phyloP scores from a whole-genome alignment of 352 stramenopile genomes.

The Phytopythium chamaehyphon region DNA sequence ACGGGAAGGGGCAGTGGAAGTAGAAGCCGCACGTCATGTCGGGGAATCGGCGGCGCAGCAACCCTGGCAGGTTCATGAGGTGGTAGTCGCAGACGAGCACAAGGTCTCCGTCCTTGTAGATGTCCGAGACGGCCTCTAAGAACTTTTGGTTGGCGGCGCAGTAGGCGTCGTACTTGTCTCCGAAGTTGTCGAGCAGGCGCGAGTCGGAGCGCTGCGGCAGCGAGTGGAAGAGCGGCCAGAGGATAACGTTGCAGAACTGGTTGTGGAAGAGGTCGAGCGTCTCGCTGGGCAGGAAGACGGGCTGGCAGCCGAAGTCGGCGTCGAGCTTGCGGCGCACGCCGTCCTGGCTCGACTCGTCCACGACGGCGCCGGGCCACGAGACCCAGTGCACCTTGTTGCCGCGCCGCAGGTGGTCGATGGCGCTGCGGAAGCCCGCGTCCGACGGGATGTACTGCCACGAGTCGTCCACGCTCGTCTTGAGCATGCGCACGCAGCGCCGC shows the following conservation, averaged over 20 bases:
- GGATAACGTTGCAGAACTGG: conserved; percentile 87
- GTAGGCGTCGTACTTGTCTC: conserved; percentile 86
- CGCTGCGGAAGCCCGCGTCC: conserved; percentile 60
- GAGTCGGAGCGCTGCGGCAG: conserved; percentile 73
- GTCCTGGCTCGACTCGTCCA: conserved; percentile 79
- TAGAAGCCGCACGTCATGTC: conserved; percentile 85
- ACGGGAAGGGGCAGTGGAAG: conserved; percentile 89
- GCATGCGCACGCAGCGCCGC: conserved; percentile 69
- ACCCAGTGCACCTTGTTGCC: conserved; percentile 90
- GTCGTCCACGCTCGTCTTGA: conserved; percentile 64
- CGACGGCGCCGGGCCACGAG: conserved; percentile 79
- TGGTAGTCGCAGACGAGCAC: conserved; percentile 90
- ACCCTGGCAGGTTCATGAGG: conserved; percentile 76
- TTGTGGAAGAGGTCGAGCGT: conserved; percentile 86
- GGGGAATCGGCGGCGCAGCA: conserved; percentile 73
- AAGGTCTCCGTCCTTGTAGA: conserved; percentile 83
- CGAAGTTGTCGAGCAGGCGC: conserved; percentile 76
- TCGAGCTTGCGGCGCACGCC: conserved; percentile 70
- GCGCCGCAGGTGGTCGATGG: conserved; percentile 63
- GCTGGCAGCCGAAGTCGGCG: conserved; percentile 78
- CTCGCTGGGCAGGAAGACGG: conserved; percentile 79
- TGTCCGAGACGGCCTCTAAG: conserved; percentile 71
- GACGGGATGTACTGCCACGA: conserved; percentile 73
- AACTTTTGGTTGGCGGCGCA: conserved; percentile 86
- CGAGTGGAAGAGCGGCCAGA: conserved; percentile 91